Evolutionary conservation across 2,329 filamentous ascomycete species (phyloP).

Genomic region (Sporothrix humicola): DNA sequence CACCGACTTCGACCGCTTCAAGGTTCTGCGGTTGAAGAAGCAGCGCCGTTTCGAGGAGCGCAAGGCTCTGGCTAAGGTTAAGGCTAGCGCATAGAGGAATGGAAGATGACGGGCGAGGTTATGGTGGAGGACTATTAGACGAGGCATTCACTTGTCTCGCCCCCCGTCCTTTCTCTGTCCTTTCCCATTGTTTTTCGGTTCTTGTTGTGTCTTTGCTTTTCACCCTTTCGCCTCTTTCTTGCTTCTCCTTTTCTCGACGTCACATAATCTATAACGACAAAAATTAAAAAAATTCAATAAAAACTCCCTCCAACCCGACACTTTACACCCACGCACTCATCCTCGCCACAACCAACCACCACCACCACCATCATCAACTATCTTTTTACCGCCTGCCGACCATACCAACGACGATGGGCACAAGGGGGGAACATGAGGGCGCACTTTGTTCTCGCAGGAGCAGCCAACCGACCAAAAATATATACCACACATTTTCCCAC

Average conservation of each 20-base stretch:
- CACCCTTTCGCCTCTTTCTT: slow-evolving; percentile 10
- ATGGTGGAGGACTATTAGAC: background rate
- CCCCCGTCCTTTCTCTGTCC: background rate
- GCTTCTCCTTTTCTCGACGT: slow-evolving; percentile 14
- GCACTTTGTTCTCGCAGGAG: background rate
- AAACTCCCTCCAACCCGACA: slow-evolving; percentile 17
- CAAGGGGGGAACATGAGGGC: background rate
- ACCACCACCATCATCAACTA: background rate
- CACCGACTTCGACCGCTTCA: slow-evolving; percentile 99
- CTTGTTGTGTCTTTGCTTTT: slow-evolving; percentile 3
- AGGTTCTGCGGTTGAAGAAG: slow-evolving; percentile 99
- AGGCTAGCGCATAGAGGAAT: slow-evolving; percentile 71
- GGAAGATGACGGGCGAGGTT: slow-evolving; percentile 12
- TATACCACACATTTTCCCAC: background rate
- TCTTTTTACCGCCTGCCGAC: slow-evolving; percentile 8
- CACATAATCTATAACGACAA: slow-evolving; percentile 27
- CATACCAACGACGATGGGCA: background rate
- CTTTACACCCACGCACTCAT: background rate
- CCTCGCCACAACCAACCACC: background rate
- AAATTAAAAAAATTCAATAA: slow-evolving; percentile 27
- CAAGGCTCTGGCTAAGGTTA: slow-evolving; percentile 94
- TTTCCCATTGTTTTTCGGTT: slow-evolving; percentile 13
- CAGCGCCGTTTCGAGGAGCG: slow-evolving; percentile 98
- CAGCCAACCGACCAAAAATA: background rate
- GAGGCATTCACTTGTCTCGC: background rate